Evolutionary conservation across 345 rosid species (phyloP), one percentile per base, ranked within the genome.

Genomic region (Bruguiera gymnorhiza): DNA sequence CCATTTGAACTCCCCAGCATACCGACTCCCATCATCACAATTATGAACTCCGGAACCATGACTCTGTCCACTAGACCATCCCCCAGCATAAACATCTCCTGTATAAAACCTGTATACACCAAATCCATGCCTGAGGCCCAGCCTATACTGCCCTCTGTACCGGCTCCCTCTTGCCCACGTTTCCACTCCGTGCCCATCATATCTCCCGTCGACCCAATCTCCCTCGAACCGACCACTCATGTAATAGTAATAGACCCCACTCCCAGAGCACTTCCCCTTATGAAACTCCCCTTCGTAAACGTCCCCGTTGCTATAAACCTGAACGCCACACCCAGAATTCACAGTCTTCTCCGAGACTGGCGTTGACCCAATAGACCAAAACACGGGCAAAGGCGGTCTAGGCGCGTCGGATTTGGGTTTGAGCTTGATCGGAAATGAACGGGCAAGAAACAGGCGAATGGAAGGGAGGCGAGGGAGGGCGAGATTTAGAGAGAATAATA

Each of bases 101-200:
- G 98, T 89, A 65, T 94, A 92, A 71, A 94, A 94, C 70, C 97
- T 84, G 56, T 94, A 94, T 37, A 84, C 90, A 3, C 97, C 97
- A 62, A 81, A 89, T 3, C 96, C 98, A 70, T 94, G 90, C 79
- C 97, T 80, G 66, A 91, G 87, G 0, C 98, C 98, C 75, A 89
- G 92, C 71, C 86, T 68, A 64, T 91, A 94, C 65, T 91, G 97
- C 26, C 98, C 98, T 34, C 93, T 79, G 69, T 85, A 91, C 43
- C 96, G 88, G 76, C 98, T 94, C 31, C 98, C 97, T 75, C 91
- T 82, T 0, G 98, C 95, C 98, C 97, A 94, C 0, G 97, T 94
- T 76, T 94, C 97, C 11, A 94, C 96, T 31, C 98, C 98, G 63
- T 77, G 82, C 6, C 97, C 98, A 68, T 94, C 90, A 68, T 94